phyloP scores from a whole-genome alignment of 108 stramenopile genomes.

The Conticribra weissflogii region DNA sequence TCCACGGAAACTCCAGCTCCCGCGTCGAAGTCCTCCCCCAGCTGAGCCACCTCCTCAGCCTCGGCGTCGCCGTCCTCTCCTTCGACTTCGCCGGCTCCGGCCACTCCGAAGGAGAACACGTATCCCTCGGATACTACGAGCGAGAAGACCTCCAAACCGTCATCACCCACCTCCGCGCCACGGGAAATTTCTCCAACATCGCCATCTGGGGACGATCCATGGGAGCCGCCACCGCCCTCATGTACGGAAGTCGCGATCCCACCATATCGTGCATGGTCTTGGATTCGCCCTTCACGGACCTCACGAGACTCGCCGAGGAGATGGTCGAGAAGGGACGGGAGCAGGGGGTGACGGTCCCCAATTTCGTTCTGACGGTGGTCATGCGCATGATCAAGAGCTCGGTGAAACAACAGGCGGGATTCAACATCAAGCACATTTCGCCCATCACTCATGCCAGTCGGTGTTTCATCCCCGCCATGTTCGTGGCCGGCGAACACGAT shows the following conservation, averaged over 20 bases:
- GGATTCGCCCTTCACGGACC: constrained; percentile 79
- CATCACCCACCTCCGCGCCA: constrained; percentile 55
- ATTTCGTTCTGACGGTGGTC: constrained; percentile 36
- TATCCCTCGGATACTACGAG: constrained; percentile 82
- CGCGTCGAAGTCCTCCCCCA: constrained; percentile 91
- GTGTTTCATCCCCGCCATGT: constrained; percentile 78
- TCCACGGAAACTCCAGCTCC: constrained; percentile 93
- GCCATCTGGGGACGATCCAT: constrained; percentile 89
- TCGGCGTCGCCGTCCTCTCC: constrained; percentile 73
- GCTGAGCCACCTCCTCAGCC: constrained; percentile 81
- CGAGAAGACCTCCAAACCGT: constrained; percentile 71
- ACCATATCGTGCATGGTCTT: constrained; percentile 74
- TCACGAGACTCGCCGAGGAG: constrained; percentile 69
- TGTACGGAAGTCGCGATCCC: constrained; percentile 80
- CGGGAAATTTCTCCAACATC: constrained; percentile 57
- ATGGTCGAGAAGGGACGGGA: constrained; percentile 74
- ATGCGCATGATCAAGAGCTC: constrained; percentile 63
- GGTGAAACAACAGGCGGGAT: constrained; percentile 58
- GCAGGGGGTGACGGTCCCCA: constrained; percentile 49
- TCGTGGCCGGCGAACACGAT: constrained; percentile 68
- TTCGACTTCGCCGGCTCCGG: constrained; percentile 86
- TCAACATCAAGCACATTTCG: constrained; percentile 61
- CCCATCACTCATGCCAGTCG: constrained; percentile 60
- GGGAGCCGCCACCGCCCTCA: constrained; percentile 89
- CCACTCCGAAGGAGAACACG: constrained; percentile 75